phyloP scores from a whole-genome alignment of 371 early-diverging fungal genomes.

The Batkoa obscura region DNA sequence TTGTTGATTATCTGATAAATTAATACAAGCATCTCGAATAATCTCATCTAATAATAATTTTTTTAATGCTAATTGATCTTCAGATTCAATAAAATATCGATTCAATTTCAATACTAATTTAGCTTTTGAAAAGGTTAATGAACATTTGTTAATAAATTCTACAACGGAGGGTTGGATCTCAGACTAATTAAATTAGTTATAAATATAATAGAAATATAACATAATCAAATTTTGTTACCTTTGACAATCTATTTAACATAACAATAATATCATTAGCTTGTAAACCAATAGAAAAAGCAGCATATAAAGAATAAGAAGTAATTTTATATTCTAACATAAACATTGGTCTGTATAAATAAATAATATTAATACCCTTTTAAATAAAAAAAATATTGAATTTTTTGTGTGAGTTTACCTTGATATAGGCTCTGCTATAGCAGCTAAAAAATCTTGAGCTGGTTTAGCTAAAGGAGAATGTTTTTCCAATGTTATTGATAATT shows the following conservation, averaged over 20 bases:
- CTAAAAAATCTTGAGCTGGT: constrained; percentile 95
- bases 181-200: constrained; percentile 11
- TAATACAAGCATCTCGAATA: constrained; percentile 25
- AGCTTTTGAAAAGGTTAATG: constrained; percentile 91
- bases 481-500: not conserved
- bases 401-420: constrained; percentile 44
- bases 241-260: constrained; percentile 80
- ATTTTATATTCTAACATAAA: constrained; percentile 97
- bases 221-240: constrained; percentile 19
- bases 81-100: constrained; percentile 85
- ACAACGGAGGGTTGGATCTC: constrained; percentile 72
- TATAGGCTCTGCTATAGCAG: constrained; percentile 97
- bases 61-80: constrained; percentile 67
- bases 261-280: constrained; percentile 90
- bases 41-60: constrained; percentile 62
- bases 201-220: no score
- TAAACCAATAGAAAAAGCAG: constrained; percentile 97
- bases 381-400: no score
- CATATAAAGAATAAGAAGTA: constrained; percentile 96
- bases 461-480: constrained; percentile 86
- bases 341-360: constrained; percentile 53
- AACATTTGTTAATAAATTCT: constrained; percentile 74
- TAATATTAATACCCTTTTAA: constrained; percentile 12
- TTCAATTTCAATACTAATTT: constrained; percentile 92
- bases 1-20: constrained; percentile 8